These are phyloP conservation scores for Xylaria hypoxylon DNA, from an alignment of 2,329 filamentous ascomycete species.

Conservation along the genomic window DNA sequence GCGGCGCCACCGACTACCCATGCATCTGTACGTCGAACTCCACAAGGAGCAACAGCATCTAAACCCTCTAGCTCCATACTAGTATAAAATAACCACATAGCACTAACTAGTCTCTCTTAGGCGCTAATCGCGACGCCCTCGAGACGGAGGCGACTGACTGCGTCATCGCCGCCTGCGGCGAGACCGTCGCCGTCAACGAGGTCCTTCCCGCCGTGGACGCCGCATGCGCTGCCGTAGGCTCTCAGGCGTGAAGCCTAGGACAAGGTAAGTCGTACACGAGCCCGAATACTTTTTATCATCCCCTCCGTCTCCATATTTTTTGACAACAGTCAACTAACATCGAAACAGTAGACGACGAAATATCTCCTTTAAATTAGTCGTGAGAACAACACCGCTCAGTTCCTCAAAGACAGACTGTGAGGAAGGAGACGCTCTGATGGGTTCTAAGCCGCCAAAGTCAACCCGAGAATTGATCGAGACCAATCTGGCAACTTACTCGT, in stretches of 20 bases:
- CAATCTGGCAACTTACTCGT: neutral
- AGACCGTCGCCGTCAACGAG: constrained; percentile 7
- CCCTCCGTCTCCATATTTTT: too few relatives aligned
- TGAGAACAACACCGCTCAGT: neutral
- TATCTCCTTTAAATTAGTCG: neutral
- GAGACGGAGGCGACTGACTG: constrained; percentile 14
- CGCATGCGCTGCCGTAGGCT: constrained; percentile 11
- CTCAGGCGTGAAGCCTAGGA: neutral
- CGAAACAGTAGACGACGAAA: neutral
- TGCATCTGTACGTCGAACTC: constrained; percentile 31
- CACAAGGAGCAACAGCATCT: neutral
- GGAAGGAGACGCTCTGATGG: too few relatives aligned
- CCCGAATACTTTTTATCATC: too few relatives aligned
- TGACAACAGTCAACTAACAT: neutral
- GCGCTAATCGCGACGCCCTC: constrained; percentile 14
- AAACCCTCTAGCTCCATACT: neutral
- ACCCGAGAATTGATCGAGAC: neutral
- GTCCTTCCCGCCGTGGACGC: constrained; percentile 32
- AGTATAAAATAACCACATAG: neutral
- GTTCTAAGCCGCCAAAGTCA: neutral
- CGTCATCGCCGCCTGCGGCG: constrained; percentile 31
- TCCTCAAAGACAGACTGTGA: too few relatives aligned
- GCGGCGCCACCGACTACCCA: constrained; percentile 17
- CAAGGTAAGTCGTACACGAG: neutral
- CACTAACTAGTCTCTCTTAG: constrained; percentile 15